Evolutionary conservation across 306 rosid genomes (phyloP).

Genomic region (Amphicarpaea edgeworthii): DNA sequence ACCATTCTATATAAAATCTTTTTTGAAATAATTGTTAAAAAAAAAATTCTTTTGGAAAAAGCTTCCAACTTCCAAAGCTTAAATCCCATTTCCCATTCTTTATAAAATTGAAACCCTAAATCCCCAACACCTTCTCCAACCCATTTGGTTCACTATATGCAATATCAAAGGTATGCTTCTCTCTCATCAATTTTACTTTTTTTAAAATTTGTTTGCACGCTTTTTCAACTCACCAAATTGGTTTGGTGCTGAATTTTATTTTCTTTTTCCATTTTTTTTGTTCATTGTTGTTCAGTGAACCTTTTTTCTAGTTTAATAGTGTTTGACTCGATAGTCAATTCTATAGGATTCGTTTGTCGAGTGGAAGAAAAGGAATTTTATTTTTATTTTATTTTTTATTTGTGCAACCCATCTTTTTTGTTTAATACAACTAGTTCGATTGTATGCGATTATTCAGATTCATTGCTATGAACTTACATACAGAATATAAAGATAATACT

Average conservation of each 20-base stretch:
- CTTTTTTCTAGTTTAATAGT: not conserved
- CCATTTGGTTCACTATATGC: not conserved
- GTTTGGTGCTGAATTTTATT: not conserved
- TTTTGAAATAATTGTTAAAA: too few relatives aligned
- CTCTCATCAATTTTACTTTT: not conserved
- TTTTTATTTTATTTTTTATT: not conserved
- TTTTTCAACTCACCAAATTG: not conserved
- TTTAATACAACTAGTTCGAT: not conserved
- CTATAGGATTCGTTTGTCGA: not conserved
- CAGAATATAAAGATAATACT: too few relatives aligned
- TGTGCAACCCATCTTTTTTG: not conserved
- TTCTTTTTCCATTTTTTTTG: not conserved
- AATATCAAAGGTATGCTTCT: not conserved
- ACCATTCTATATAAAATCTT: too few relatives aligned
- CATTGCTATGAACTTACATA: too few relatives aligned
- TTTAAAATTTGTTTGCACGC: not conserved
- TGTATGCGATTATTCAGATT: not conserved
- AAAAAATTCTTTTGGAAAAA: too few relatives aligned
- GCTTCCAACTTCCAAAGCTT: too few relatives aligned
- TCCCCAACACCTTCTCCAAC: not conserved
- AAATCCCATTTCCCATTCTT: not conserved
- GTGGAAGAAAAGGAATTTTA: not conserved
- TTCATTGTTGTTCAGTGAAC: not conserved
- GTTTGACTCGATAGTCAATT: not conserved
- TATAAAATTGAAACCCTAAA: not conserved